phyloP scores from a whole-genome alignment of 192 early-diverging fungal genomes.

The Funneliformis mosseae region DNA sequence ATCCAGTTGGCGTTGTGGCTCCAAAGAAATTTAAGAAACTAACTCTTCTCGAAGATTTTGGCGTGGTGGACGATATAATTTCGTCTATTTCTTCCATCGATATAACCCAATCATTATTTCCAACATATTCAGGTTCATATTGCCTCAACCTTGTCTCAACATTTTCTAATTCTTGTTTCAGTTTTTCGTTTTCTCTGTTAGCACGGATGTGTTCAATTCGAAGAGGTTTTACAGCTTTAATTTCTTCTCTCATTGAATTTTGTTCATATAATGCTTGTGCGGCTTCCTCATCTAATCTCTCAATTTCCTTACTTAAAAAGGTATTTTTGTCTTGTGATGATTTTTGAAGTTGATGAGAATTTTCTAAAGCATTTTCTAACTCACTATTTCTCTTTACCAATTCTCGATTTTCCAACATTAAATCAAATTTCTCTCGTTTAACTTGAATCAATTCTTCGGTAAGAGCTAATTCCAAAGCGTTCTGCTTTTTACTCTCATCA shows the following conservation, averaged over 20 bases:
- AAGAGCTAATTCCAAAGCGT: neutral
- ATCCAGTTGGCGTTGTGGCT: neutral
- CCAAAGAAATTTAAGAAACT: constrained; percentile 13
- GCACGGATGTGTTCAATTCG: constrained; percentile 12
- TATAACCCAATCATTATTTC: neutral
- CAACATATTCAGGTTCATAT: neutral
- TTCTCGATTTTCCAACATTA: neutral
- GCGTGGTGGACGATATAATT: neutral
- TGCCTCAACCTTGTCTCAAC: neutral
- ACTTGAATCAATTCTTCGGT: constrained; percentile 42
- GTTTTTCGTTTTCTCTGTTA: constrained; percentile 36
- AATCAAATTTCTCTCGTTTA: constrained; percentile 44
- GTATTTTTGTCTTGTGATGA: constrained; percentile 39
- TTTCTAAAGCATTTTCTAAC: constrained; percentile 36
- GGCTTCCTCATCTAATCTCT: constrained; percentile 36
- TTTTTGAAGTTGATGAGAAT: constrained; percentile 39
- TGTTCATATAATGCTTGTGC: constrained; percentile 29
- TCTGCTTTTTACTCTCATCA: constrained; percentile 7
- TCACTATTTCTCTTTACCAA: constrained; percentile 29
- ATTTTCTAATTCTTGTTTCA: constrained; percentile 33
- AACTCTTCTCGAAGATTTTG: constrained; percentile 13
- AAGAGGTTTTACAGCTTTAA: constrained; percentile 20
- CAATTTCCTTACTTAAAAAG: constrained; percentile 35
- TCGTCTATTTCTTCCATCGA: neutral
- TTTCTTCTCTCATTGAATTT: constrained; percentile 28